phyloP scores from a whole-genome alignment of 208 protist genomes.

The Strigomonas galati region DNA sequence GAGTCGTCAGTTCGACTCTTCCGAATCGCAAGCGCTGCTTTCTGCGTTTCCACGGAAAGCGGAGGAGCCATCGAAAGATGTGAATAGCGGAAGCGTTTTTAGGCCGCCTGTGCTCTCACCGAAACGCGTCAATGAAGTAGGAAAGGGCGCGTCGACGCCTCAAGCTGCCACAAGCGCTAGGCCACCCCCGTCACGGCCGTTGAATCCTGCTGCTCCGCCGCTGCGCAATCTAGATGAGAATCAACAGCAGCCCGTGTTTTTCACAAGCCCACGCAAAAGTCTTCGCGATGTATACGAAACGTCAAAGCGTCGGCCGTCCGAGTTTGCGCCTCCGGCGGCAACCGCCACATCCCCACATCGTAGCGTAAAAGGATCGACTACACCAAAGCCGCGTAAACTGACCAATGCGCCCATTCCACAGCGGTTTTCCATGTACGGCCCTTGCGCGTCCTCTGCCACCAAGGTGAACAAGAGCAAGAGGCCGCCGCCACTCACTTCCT shows the following conservation, averaged over 20 bases:
- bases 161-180: no score
- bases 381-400: neutral
- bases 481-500: neutral
- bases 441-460: conserved; percentile 3
- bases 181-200: no score
- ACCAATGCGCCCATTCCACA: conserved; percentile 10
- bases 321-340: neutral
- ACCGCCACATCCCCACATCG: neutral
- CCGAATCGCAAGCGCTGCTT: neutral
- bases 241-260: conserved; percentile 1
- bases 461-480: neutral
- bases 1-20: conserved; percentile 1
- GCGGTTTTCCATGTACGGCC: conserved; percentile 34
- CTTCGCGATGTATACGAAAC: conserved; percentile 6
- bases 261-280: neutral
- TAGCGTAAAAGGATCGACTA: neutral
- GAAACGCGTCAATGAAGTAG: no score
- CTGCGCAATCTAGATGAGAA: no score
- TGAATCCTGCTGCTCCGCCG: no score
- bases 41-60: neutral
- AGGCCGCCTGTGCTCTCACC: no score
- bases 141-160: no score
- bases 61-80: neutral
- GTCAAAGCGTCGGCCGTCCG: neutral
- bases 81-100: neutral